Percentiles rank a stretch among this genome's conserved stretches.
These are phyloP conservation scores for Sclerotinia subarctica DNA, from an alignment of 2,329 filamentous ascomycete genomes.

Conservation along the genomic window DNA sequence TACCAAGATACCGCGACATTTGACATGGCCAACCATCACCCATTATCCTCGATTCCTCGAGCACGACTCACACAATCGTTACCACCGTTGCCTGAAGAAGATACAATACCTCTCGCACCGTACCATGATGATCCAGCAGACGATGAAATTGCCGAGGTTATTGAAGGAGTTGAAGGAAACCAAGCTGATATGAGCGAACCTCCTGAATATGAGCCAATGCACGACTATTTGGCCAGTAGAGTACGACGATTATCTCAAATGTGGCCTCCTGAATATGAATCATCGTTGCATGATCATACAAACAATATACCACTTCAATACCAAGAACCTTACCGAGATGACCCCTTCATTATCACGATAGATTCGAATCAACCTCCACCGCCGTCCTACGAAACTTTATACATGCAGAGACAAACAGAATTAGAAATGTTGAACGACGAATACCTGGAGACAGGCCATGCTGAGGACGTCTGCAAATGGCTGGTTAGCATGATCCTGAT, in stretches of 20 bases:
- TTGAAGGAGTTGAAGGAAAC: neutral
- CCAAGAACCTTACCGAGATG: conserved; percentile 33
- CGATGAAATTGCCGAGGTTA: conserved; percentile 20
- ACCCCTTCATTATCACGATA: conserved; percentile 33
- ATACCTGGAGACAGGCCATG: conserved; percentile 26
- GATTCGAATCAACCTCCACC: conserved; percentile 28
- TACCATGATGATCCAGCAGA: conserved; percentile 33
- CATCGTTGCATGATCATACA: conserved; percentile 2
- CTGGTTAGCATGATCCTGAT: conserved; percentile 36
- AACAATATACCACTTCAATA: conserved; percentile 17
- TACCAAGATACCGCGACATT: conserved; percentile 2
- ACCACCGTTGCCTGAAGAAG: conserved; percentile 29
- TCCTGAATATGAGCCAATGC: conserved; percentile 36
- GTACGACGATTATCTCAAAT: conserved; percentile 22
- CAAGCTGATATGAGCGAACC: conserved; percentile 22
- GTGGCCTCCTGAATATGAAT: conserved; percentile 9
- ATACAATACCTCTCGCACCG: conserved; percentile 21
- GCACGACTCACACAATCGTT: conserved; percentile 30
- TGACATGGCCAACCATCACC: conserved; percentile 28
- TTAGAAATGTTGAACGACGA: conserved; percentile 27
- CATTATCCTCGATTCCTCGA: conserved; percentile 26
- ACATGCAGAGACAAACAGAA: conserved; percentile 26
- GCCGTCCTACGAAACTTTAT: conserved; percentile 33
- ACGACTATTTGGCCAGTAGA: conserved; percentile 33
- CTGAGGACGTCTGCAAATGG: conserved; percentile 35